Percentiles rank a stretch among this genome's conserved stretches.
These are phyloP conservation scores for Rhizophagus prolifer DNA, from an alignment of 192 early-diverging fungal species.

Conservation along the genomic window DNA sequence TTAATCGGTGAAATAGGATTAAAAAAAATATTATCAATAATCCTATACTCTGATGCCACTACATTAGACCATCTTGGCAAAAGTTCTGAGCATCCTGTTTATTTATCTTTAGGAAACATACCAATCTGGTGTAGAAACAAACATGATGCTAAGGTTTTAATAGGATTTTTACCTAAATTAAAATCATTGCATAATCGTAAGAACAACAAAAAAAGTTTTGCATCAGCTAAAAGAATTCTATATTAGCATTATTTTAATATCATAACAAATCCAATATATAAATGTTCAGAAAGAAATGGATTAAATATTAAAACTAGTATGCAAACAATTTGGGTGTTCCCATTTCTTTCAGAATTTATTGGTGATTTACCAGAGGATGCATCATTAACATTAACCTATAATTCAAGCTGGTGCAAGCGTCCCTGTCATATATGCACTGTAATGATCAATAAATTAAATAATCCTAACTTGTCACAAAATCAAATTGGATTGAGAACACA, in stretches of 20 bases:
- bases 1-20: too few relatives aligned
- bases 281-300: not conserved
- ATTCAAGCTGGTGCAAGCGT: too few relatives aligned
- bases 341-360: not conserved
- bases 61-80: not conserved
- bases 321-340: not conserved
- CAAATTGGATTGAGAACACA: not conserved
- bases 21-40: not conserved
- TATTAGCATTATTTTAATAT: not conserved
- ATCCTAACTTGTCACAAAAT: not conserved
- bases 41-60: not conserved
- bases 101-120: not conserved
- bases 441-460: not conserved
- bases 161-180: not conserved
- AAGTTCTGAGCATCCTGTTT: not conserved
- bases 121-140: not conserved
- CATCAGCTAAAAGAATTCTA: not conserved
- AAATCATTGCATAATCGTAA: not conserved
- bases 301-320: not conserved
- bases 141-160: not conserved
- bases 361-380: not conserved
- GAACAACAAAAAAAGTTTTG: not conserved
- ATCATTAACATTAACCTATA: not conserved
- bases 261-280: not conserved
- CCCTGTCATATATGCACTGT: not conserved